Conservation (phyloP, 2,329 filamentous ascomycete genomes). For the Fusarium sororula region DNA sequence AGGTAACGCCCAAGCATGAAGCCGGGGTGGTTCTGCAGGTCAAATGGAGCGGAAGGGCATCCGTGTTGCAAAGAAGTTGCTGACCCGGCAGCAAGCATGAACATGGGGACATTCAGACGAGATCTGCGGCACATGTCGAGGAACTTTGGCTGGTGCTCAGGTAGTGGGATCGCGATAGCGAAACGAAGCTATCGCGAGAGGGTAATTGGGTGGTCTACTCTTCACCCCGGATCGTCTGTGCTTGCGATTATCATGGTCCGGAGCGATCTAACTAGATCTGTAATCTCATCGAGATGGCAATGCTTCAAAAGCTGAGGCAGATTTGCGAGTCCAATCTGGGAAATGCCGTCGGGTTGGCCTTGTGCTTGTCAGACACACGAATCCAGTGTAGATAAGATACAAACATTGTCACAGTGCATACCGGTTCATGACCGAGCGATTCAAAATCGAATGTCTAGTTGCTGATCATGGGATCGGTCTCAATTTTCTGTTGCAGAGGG, state of each 20-base stretch:
- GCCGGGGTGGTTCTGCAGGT: slow-evolving; percentile 28
- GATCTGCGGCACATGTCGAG: slow-evolving; percentile 14
- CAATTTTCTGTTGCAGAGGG: slow-evolving; percentile 13
- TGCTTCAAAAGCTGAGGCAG: neutral
- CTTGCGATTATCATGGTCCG: slow-evolving; percentile 14
- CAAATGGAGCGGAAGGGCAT: slow-evolving; percentile 17
- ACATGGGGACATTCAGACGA: slow-evolving; percentile 15
- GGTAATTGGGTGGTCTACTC: slow-evolving; percentile 14
- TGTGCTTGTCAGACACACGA: slow-evolving; percentile 21
- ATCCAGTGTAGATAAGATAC: slow-evolving; percentile 1
- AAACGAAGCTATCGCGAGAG: slow-evolving; percentile 21
- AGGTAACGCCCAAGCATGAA: slow-evolving; percentile 5
- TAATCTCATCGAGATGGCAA: slow-evolving; percentile 31
- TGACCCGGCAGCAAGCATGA: slow-evolving; percentile 19
- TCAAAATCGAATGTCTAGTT: slow-evolving; percentile 14
- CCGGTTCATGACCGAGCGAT: slow-evolving; percentile 12
- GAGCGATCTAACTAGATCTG: slow-evolving; percentile 24
- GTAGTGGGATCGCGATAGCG: slow-evolving; percentile 16
- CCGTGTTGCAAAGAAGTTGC: slow-evolving; percentile 12
- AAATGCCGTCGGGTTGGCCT: slow-evolving; percentile 22
- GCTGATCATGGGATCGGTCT: slow-evolving; percentile 34
- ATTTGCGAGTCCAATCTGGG: neutral
- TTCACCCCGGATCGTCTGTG: slow-evolving; percentile 23
- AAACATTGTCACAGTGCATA: slow-evolving; percentile 11
- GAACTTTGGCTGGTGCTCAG: neutral